Base-by-base conservation (phyloP, 495 filamentous ascomycete genomes). In the Lasiosphaeria miniovina region DNA sequence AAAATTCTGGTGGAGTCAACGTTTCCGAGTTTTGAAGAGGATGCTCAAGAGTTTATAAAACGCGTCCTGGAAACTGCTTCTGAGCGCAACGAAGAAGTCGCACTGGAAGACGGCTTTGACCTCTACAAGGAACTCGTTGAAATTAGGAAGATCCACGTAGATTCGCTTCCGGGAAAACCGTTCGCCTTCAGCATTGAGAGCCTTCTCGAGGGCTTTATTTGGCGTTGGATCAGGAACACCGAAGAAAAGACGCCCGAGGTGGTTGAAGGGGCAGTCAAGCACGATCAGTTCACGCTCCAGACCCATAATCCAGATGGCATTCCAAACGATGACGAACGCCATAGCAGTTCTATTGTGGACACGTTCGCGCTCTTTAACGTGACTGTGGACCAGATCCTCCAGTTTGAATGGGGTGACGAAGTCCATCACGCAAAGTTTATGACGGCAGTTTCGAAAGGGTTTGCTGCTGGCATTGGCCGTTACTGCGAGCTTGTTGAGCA, bases 371-470 rank as follows among this genome's bases (percentile, higher is more conserved):
- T 92, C 3, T 96, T 97, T 77, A 93, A 93, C 61, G 87, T 96
- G 74, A 88, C 87, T 4, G 82, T 93, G 41, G 90, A 97, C 65
- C 89, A 93, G 61, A 82, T 99, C 52, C 85, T 90, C 32, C 76
- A 90, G 59, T 81, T 99, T 24, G 84, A 91, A 34, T 99, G 95
- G 94, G 88, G 91, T 60, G 88, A 97, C 70, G 90, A 96, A 62
- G 79, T 95, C 15, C 92, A 96, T 59, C 88, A 96, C 64, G 94
- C 95, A 24, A 90, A 91, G 63, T 98, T 98, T 75, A 97, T 96
- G 93, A 99, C 95, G 12, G 84, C 90, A n/a, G 69, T 98, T 15
- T 86, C 93, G 12, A 97, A 94, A 67, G 86, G 88, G 0, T 90
- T 98, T 55, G 88, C 91, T 6, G 81, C 81, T 50, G 93, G 90